A percentile compares a stretch with the other conserved stretches of the same genome.
Conservation (phyloP, 2,329 filamentous ascomycete species). For the Karstenula rhodostoma region DNA sequence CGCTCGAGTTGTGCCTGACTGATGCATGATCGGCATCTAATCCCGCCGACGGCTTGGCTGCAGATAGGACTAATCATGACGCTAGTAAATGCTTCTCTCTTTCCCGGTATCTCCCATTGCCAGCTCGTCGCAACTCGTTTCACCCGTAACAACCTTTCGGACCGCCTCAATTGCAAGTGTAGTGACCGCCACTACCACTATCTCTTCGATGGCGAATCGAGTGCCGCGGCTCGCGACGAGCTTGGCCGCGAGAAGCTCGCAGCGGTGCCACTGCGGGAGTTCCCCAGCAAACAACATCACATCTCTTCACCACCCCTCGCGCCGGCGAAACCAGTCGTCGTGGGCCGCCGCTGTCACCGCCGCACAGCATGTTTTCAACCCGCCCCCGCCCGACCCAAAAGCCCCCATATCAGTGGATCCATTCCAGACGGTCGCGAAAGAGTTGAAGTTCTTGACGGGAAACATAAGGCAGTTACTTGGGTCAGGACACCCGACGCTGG, state of each 20-base stretch:
- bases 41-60: slow-evolving; percentile 9
- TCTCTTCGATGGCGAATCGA: slow-evolving; percentile 43
- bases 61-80: slow-evolving; percentile 4
- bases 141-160: slow-evolving; percentile 21
- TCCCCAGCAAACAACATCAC: slow-evolving; percentile 29
- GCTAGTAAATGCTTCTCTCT: slow-evolving; percentile 26
- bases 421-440: slow-evolving; percentile 87
- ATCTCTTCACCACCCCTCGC: slow-evolving; percentile 48
- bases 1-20: not conserved
- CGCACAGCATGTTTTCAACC: slow-evolving; percentile 73
- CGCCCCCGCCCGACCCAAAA: slow-evolving; percentile 64
- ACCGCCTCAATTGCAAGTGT: slow-evolving; percentile 36
- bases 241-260: slow-evolving; percentile 30
- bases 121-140: slow-evolving; percentile 14
- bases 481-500: slow-evolving; percentile 91
- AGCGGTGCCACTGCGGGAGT: slow-evolving; percentile 34
- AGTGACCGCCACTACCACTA: slow-evolving; percentile 9
- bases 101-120: slow-evolving; percentile 26
- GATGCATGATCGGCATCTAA: not conserved
- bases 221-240: slow-evolving; percentile 47
- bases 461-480: slow-evolving; percentile 94
- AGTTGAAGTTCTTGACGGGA: slow-evolving; percentile 94
- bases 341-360: slow-evolving; percentile 77
- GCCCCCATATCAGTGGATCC: slow-evolving; percentile 83
- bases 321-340: slow-evolving; percentile 66